These are phyloP conservation scores for Alternaria sp. DNA, from an alignment of 2,329 filamentous ascomycete genomes.

Conservation along the genomic window DNA sequence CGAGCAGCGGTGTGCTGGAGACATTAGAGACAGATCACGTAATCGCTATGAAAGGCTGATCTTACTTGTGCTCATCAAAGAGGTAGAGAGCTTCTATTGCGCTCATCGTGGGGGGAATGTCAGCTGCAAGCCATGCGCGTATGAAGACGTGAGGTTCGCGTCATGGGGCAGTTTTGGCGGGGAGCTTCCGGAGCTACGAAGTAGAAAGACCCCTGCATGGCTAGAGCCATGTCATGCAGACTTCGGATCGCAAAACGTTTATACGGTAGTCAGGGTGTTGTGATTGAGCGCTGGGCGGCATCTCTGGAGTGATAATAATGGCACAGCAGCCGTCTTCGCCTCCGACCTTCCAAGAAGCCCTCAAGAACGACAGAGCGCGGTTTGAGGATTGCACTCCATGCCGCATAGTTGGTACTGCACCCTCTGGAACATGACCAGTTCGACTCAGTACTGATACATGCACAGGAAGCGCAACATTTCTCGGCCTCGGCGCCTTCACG, in stretches of 20 bases:
- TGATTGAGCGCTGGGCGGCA: not conserved
- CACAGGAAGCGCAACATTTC: slow-evolving; percentile 57
- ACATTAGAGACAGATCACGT: slow-evolving; percentile 19
- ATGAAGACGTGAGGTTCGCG: slow-evolving; percentile 18
- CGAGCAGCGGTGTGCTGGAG: slow-evolving; percentile 80
- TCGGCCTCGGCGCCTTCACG: slow-evolving; percentile 58
- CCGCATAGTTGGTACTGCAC: slow-evolving; percentile 69
- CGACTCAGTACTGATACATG: not conserved
- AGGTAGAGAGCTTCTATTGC: slow-evolving; percentile 96
- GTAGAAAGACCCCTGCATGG: slow-evolving; percentile 8
- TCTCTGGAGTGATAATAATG: slow-evolving; percentile 18
- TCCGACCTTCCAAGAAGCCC: slow-evolving; percentile 42
- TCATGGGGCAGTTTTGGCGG: slow-evolving; percentile 39
- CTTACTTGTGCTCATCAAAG: slow-evolving; percentile 92
- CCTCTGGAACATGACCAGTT: not conserved
- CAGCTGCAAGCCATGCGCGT: slow-evolving; percentile 30
- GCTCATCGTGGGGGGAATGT: slow-evolving; percentile 57
- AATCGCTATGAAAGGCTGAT: not conserved
- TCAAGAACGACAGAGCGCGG: slow-evolving; percentile 45
- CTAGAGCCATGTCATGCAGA: slow-evolving; percentile 10
- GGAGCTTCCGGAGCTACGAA: slow-evolving; percentile 19
- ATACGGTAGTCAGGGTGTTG: not conserved
- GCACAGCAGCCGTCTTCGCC: slow-evolving; percentile 21
- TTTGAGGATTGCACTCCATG: slow-evolving; percentile 74
- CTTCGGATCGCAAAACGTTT: not conserved